Evolutionary conservation across 1,139 yeast genomes (phyloP), one percentile per base, ranked within the genome.

Genomic region (Lodderomyces beijingensis): DNA sequence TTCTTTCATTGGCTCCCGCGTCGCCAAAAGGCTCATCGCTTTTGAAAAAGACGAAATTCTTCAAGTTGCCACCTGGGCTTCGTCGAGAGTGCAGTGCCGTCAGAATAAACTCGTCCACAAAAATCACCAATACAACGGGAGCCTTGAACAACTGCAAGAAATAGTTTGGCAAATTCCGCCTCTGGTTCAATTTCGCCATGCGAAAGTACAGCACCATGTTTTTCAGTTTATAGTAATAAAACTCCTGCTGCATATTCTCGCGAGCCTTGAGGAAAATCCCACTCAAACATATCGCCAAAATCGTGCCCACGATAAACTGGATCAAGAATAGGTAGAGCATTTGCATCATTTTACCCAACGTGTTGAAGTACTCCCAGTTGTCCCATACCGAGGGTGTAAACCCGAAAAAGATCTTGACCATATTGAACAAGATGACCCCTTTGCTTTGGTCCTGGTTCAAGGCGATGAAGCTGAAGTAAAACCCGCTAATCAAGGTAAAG

Each of bases 371-470:
- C 28, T 63, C 59, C 81, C 81, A 75, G 40, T 72, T 70, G 32
- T 68, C 63, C 83, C 83, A 77, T 1, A 77, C 81, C 0, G 79
- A 74, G 0, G 82, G 81, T 0, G 82, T 76, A 47, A 74, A 77
- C 1, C 83, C 82, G 48, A 77, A 76, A 41, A 77, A 66, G 5
- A 77, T 62, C 47, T 74, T 73, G 32, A 75, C 53, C 63, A 76
- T 63, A 41, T 72, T 77, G 49, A 69, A 76, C 14, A 78, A 72
- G 20, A 77, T 74, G 26, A 70, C 68, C 20, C 59, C 55, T n/a
- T 70, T 67, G 2, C 73, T 45, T 41, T 66, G 58, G 24, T 63
- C 61, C 16, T 61, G 51, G 5, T 78, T 74, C 41, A 77, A 64
- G 2, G 79, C 71, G 37, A 74, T 59, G 42, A 75, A 73, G 29